Conservation (phyloP, 2,329 filamentous ascomycete genomes). For the Orbilia ellipsospora region DNA sequence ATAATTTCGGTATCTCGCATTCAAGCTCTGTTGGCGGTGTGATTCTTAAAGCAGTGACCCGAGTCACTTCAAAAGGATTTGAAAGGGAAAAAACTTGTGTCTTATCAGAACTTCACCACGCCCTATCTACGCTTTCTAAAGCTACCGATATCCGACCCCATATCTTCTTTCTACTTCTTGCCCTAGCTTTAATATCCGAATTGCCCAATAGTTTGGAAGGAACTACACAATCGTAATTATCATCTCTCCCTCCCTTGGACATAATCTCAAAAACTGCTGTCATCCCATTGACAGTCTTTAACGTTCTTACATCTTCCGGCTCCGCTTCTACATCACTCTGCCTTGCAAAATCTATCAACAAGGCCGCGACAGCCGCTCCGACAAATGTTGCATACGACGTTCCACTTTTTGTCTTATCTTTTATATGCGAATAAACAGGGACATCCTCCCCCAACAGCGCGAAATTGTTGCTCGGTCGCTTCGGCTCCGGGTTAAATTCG, state of each 20-base stretch:
- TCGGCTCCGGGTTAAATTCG: background rate
- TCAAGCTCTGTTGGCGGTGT: too few relatives aligned
- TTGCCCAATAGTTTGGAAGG: background rate
- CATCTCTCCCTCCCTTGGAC: background rate
- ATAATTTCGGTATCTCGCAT: too few relatives aligned
- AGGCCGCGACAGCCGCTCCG: background rate
- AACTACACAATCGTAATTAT: background rate
- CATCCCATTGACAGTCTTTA: background rate
- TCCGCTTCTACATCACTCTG: background rate
- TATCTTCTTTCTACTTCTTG: background rate
- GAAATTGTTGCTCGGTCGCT: background rate
- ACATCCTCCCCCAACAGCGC: background rate
- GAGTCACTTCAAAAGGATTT: too few relatives aligned
- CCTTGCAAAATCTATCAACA: background rate
- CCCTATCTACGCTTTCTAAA: background rate
- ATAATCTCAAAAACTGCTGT: background rate
- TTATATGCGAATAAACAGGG: background rate
- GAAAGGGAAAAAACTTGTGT: too few relatives aligned
- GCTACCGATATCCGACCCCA: background rate
- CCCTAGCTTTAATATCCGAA: background rate
- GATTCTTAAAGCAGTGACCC: too few relatives aligned
- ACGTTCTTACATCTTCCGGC: background rate
- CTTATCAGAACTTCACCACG: background rate
- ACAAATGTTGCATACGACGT: constrained; percentile 3
- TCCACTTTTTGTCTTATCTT: background rate